Evolutionary conservation across 768 basidiomycete genomes (phyloP), one percentile per base, ranked within the genome.

Genomic region (Chiua virens): DNA sequence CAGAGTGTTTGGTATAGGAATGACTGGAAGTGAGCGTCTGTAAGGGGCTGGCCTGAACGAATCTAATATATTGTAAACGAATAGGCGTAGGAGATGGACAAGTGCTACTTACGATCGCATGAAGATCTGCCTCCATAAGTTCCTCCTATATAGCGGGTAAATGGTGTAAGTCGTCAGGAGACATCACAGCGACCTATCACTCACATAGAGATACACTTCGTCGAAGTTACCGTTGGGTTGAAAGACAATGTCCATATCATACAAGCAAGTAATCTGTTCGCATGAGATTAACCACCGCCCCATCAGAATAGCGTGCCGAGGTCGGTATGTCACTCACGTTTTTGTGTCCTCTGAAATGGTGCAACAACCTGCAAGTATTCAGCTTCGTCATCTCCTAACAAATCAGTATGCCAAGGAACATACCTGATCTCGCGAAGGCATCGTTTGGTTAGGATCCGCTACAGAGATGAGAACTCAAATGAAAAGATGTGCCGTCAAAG

Each of bases 1-100:
- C 97, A 99, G 13, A 99, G 85, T 3, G 96, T 98, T 69, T 98
- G 97, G 69, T 99, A 99, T 54, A 99, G 76, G 81, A 98, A 99
- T 18, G 90, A 94, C 70, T 93, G 91, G 75, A 92, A 93, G 66
- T 93, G 91, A 17, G 91, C 90, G 60, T 92, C 90, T 15, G 90
- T 92, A 60, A 92, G 80, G 11, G 89, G 89, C 62, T 92, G 90
- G 43, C 89, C 87, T 22, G 89, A 92, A 43, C 89, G 88, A 57
- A 88, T 88, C 92, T 87, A 53, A 53, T 30, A 34, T 42, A 48
- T 20, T 43, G 27, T 48, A 5, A 51, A 53, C 37, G 38, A 48
- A 47, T n/a, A 17, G 25, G 20, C 20, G 25, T 34, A n/a, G 18
- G 20, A 27, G 28, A 35, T 25, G 18, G 6, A 21, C 8, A 34